phyloP scores from a whole-genome alignment of 345 rosid species.

The Melaleuca alternifolia region DNA sequence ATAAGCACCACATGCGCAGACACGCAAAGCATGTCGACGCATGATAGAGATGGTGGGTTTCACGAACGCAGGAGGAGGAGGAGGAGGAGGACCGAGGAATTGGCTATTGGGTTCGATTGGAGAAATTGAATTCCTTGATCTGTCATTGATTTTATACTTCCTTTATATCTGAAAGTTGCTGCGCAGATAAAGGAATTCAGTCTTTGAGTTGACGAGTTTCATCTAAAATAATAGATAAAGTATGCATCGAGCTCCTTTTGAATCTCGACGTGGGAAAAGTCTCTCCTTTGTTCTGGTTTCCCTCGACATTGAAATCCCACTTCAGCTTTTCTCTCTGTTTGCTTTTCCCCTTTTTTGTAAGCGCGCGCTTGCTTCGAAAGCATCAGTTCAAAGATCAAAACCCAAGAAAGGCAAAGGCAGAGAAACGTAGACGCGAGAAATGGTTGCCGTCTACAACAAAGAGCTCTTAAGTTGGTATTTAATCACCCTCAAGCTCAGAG shows the following conservation, averaged over 20 bases:
- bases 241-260: background rate
- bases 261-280: background rate
- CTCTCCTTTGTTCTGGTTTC: background rate
- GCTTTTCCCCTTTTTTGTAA: background rate
- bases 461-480: slow-evolving; percentile 70
- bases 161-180: too few relatives aligned
- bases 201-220: background rate
- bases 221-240: background rate
- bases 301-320: background rate
- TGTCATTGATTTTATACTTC: too few relatives aligned
- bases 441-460: slow-evolving; percentile 65
- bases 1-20: background rate
- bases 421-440: background rate
- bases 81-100: background rate
- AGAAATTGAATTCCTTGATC: background rate
- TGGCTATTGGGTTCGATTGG: background rate
- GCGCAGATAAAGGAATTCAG: too few relatives aligned
- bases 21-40: background rate
- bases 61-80: background rate
- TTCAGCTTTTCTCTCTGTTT: background rate
- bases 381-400: background rate
- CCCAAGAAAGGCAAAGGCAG: background rate
- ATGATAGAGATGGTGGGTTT: background rate
- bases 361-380: background rate
- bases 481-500: slow-evolving; percentile 56